Conservation (phyloP, 257 asterid genomes). For the Nicotiana tomentosiformis region DNA sequence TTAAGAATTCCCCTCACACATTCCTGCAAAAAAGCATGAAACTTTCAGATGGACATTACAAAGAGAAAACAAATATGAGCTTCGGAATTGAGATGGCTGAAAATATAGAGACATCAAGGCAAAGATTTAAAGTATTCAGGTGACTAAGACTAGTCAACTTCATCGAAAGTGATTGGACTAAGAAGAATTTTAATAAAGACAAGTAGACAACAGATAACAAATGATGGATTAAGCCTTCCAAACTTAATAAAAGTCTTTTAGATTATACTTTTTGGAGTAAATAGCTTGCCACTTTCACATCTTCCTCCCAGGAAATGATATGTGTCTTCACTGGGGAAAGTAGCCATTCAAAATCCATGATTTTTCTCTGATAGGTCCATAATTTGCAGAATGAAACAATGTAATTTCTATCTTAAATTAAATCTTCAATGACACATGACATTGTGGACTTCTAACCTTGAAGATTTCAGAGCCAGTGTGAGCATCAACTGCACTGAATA, state of each 20-base stretch:
- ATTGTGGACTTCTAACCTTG: constrained; percentile 39
- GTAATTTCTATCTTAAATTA: background rate
- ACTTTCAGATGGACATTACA: background rate
- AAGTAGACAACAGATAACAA: background rate
- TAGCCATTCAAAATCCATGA: background rate
- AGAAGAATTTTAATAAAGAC: background rate
- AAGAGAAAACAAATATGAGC: background rate
- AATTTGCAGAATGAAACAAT: background rate
- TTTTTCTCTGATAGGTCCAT: background rate
- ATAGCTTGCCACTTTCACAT: background rate
- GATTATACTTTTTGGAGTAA: background rate
- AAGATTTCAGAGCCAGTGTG: constrained; percentile 96
- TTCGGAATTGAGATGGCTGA: background rate
- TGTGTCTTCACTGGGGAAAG: background rate
- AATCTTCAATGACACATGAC: background rate
- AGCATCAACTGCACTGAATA: constrained; percentile 96
- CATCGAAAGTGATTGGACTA: background rate
- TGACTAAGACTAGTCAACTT: background rate
- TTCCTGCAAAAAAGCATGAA: constrained; percentile 46
- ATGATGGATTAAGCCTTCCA: background rate
- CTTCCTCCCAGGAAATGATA: background rate
- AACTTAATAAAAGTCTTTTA: background rate
- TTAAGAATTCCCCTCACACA: constrained; percentile 78
- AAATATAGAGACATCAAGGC: background rate
- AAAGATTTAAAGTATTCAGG: background rate